phyloP scores from a whole-genome alignment of 345 rosid genomes.

The Eutrema japonicum region DNA sequence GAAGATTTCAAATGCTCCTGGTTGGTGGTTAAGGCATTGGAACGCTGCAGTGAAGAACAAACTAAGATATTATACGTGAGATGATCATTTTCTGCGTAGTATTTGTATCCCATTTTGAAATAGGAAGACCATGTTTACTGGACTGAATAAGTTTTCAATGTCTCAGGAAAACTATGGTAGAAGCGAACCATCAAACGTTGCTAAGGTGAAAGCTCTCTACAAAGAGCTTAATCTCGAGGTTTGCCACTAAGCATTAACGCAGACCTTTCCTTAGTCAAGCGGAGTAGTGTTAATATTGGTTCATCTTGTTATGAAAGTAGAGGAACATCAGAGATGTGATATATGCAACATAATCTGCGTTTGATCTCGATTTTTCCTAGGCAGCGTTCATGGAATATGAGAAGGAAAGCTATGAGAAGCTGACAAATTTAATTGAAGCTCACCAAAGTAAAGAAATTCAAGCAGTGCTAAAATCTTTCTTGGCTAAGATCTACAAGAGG shows the following conservation, averaged over 20 bases:
- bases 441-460: constrained; percentile 73
- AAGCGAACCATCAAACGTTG: constrained; percentile 56
- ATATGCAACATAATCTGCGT: not conserved
- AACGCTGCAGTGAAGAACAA: constrained; percentile 64
- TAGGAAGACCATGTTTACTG: not conserved
- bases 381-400: constrained; percentile 69
- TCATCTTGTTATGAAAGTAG: constrained; percentile 5
- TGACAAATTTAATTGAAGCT: constrained; percentile 60
- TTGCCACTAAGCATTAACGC: not conserved
- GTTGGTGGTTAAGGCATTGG: constrained; percentile 84
- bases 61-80: constrained; percentile 59
- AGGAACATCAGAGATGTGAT: not conserved
- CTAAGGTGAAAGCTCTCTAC: constrained; percentile 69
- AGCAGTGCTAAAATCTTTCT: constrained; percentile 78
- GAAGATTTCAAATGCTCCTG: constrained; percentile 90
- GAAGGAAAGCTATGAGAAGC: constrained; percentile 70
- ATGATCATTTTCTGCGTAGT: not conserved
- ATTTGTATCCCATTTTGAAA: not conserved
- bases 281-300: not conserved
- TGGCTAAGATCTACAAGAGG: constrained; percentile 90
- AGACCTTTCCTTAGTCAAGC: not conserved
- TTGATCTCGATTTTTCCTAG: constrained; percentile 35
- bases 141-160: constrained; percentile 6
- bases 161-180: constrained; percentile 75
- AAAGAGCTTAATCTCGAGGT: constrained; percentile 74